Conservation (phyloP, 2,329 filamentous ascomycete genomes). For the Colletotrichum limetticola region DNA sequence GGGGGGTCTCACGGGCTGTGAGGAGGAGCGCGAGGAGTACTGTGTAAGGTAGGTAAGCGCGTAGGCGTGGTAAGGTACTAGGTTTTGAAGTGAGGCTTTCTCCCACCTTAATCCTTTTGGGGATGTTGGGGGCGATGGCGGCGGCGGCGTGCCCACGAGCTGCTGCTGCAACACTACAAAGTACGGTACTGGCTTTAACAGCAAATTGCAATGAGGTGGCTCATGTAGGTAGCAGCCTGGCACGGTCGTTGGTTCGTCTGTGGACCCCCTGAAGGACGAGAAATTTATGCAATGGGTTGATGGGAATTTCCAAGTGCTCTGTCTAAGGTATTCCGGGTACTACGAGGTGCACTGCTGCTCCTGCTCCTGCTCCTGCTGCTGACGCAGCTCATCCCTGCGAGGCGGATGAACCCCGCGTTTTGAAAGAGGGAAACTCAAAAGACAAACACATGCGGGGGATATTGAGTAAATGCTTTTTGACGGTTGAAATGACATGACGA, state of each 20-base stretch:
- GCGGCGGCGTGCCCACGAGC: too few species aligned
- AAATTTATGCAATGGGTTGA: too few species aligned
- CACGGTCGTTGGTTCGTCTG: too few species aligned
- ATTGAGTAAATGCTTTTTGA: too few species aligned
- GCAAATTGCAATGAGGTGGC: too few species aligned
- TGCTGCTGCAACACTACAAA: too few species aligned
- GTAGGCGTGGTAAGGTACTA: neutral
- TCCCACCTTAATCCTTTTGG: neutral
- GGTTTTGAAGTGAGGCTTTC: neutral
- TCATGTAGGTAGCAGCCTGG: too few species aligned
- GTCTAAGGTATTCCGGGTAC: too few species aligned
- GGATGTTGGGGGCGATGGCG: neutral
- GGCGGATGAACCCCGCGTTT: neutral
- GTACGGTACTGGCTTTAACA: too few species aligned
- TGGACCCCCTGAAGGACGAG: too few species aligned
- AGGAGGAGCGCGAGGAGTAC: too few species aligned
- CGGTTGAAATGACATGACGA: neutral
- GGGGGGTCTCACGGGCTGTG: neutral
- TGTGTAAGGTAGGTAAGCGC: neutral
- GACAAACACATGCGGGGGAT: neutral
- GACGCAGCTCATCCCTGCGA: neutral
- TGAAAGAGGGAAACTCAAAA: neutral
- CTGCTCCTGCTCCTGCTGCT: neutral
- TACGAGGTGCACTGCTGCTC: neutral
- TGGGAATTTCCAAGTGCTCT: too few species aligned